Evolutionary conservation across 345 rosid genomes (phyloP).

Genomic region (Salix brachista): DNA sequence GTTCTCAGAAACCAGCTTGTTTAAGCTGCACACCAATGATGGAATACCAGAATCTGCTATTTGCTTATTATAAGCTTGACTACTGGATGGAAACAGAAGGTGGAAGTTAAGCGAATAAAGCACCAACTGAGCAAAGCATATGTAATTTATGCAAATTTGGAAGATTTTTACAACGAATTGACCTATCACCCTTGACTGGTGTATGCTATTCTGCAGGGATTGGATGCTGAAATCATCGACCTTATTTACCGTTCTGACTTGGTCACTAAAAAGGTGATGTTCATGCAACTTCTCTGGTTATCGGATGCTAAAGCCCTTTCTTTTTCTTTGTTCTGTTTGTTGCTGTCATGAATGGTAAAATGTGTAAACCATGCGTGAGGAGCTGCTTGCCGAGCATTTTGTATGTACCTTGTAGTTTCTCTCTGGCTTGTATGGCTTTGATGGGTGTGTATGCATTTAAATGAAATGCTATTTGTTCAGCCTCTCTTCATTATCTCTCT

Average conservation of each 20-base stretch:
- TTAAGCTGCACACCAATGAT: not conserved
- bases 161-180: not conserved
- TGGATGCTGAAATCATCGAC: not conserved
- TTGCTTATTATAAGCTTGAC: constrained; percentile 1
- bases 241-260: too few species aligned
- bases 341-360: not conserved
- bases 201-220: not conserved
- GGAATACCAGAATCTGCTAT: not conserved
- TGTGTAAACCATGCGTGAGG: not conserved
- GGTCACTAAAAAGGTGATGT: not conserved
- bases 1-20: not conserved
- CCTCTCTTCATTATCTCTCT: not conserved
- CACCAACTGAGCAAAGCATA: not conserved
- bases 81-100: not conserved
- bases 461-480: not conserved
- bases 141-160: not conserved
- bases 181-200: not conserved
- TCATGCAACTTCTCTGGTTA: not conserved
- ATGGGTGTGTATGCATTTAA: not conserved
- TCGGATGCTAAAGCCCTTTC: not conserved
- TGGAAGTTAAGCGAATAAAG: not conserved
- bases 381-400: not conserved
- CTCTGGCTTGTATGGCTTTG: not conserved
- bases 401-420: not conserved
- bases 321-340: not conserved